Conservation (phyloP, 139 green algal genomes). For the Eudorina sp. region DNA sequence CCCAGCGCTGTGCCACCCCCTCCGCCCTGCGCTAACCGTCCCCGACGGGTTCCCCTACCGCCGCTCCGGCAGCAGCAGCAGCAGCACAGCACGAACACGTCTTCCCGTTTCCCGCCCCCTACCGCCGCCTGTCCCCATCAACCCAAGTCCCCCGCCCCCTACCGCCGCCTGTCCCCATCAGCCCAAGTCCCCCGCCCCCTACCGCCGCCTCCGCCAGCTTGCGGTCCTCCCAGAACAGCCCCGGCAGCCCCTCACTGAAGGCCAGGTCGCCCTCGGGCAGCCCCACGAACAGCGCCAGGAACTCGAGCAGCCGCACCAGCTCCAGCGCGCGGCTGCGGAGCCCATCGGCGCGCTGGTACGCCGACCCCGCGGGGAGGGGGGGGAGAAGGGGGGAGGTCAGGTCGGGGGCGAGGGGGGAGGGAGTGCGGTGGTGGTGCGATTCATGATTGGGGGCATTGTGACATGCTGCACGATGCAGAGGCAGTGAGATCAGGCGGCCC, state of each 20-base stretch:
- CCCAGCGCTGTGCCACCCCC: background rate
- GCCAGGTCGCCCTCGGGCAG: constrained; percentile 29
- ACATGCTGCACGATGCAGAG: too few species aligned
- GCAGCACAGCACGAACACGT: background rate
- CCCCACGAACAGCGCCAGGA: background rate
- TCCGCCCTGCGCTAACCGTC: background rate
- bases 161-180: background rate
- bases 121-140: background rate
- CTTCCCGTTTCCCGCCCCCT: background rate
- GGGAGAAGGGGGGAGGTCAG: background rate
- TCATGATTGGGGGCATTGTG: too few species aligned
- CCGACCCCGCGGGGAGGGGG: too few species aligned
- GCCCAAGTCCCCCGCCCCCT: background rate
- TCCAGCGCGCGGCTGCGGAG: constrained; percentile 34
- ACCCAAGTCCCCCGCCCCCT: too few species aligned
- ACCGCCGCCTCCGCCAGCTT: constrained; percentile 44
- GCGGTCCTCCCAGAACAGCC: constrained; percentile 38
- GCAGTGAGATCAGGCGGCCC: too few species aligned
- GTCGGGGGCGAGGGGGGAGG: background rate
- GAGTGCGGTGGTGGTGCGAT: too few species aligned
- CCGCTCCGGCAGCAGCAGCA: too few species aligned
- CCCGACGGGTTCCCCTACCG: too few species aligned
- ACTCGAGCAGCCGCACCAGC: constrained; percentile 12
- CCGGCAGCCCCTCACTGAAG: background rate
- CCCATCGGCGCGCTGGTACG: constrained; percentile 29